A percentile compares a stretch with the other conserved stretches of the same genome.
These are phyloP conservation scores for Macrotyloma uniflorum DNA, from an alignment of 306 rosid genomes.

Conservation along the genomic window DNA sequence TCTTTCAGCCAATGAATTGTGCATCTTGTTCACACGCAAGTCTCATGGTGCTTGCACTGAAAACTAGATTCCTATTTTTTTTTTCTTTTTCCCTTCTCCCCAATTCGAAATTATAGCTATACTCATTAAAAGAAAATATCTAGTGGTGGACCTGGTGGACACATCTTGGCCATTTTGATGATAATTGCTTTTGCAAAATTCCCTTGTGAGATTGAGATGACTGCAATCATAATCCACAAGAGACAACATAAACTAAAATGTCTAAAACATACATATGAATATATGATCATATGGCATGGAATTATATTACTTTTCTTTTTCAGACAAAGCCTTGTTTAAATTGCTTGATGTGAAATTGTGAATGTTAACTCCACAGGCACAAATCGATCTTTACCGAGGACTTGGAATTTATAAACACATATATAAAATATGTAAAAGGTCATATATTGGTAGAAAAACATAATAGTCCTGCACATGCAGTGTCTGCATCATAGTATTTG, in stretches of 20 bases:
- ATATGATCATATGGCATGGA: constrained; percentile 19
- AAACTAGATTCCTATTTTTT: constrained; percentile 39
- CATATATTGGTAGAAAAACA: constrained; percentile 34
- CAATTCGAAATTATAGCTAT: constrained; percentile 31
- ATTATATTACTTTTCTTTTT: neutral
- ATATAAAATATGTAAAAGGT: neutral
- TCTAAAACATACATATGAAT: neutral
- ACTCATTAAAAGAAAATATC: constrained; percentile 34
- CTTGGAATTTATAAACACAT: neutral
- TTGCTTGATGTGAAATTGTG: neutral
- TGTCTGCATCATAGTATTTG: constrained; percentile 32
- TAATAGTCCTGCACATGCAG: constrained; percentile 49
- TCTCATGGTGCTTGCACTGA: constrained; percentile 44
- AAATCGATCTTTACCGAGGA: neutral
- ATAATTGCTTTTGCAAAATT: constrained; percentile 22
- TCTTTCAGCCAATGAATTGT: constrained; percentile 44
- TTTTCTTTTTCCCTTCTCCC: constrained; percentile 1
- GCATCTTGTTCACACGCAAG: constrained; percentile 56
- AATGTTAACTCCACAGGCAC: neutral
- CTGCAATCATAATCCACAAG: neutral
- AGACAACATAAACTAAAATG: neutral
- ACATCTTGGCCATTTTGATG: constrained; percentile 32
- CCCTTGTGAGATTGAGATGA: neutral
- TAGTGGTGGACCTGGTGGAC: constrained; percentile 40
- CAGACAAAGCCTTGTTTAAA: constrained; percentile 14